Percentiles rank a stretch among this genome's conserved stretches.
These are phyloP conservation scores for Phytopythium helicoides DNA, from an alignment of 352 stramenopile species.

Conservation along the genomic window DNA sequence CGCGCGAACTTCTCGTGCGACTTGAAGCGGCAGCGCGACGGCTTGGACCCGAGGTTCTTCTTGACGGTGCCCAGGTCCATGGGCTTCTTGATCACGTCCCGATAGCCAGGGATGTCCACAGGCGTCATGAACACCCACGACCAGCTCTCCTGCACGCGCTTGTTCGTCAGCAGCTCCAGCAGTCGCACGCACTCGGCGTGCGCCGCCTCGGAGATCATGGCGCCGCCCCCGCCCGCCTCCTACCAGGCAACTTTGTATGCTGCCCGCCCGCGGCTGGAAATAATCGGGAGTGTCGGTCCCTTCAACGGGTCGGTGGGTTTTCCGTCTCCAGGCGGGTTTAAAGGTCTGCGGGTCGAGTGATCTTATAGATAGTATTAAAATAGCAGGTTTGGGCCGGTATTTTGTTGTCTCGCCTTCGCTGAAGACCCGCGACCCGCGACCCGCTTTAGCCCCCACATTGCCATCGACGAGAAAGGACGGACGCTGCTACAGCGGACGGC, in stretches of 20 bases:
- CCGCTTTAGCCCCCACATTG: not conserved
- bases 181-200: conserved; percentile 81
- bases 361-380: too few relatives aligned
- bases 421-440: too few relatives aligned
- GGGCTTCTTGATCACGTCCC: conserved; percentile 73
- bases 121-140: conserved; percentile 86
- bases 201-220: conserved; percentile 71
- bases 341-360: too few relatives aligned
- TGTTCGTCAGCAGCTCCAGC: conserved; percentile 75
- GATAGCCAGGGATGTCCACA: conserved; percentile 68
- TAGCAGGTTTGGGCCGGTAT: too few relatives aligned
- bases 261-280: too few relatives aligned
- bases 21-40: conserved; percentile 83
- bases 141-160: conserved; percentile 82
- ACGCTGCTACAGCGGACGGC: not conserved
- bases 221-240: conserved; percentile 3
- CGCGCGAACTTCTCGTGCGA: conserved; percentile 80
- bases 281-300: conserved; percentile 1
- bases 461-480: not conserved
- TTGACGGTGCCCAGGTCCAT: conserved; percentile 82
- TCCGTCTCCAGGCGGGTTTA: not conserved
- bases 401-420: too few relatives aligned
- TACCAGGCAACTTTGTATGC: too few relatives aligned
- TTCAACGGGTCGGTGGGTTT: conserved; percentile 4
- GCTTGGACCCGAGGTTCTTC: conserved; percentile 72